Conservation (phyloP, 495 filamentous ascomycete genomes). For the Penicillium lividum region DNA sequence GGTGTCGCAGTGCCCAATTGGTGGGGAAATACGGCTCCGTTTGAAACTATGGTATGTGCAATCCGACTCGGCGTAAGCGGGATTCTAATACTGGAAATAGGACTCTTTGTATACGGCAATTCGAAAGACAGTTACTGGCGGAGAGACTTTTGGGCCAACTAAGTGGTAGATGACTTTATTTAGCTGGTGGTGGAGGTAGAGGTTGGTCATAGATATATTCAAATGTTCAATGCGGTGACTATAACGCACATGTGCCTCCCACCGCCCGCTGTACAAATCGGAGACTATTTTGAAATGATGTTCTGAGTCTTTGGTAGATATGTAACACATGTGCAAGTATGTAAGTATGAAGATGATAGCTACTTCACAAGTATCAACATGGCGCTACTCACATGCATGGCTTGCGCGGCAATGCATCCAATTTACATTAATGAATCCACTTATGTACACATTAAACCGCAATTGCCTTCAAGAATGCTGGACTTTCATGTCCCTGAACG, state of each 20-base stretch:
- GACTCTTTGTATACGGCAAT: slow-evolving; percentile 55
- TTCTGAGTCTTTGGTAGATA: too few relatives aligned
- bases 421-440: neutral
- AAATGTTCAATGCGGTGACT: too few relatives aligned
- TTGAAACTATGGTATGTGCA: slow-evolving; percentile 25
- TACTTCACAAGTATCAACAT: too few relatives aligned
- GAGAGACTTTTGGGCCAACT: slow-evolving; percentile 54
- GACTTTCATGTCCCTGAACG: slow-evolving; percentile 53
- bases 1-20: slow-evolving; percentile 50
- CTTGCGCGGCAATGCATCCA: neutral
- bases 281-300: too few relatives aligned
- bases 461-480: slow-evolving; percentile 45
- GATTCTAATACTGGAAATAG: slow-evolving; percentile 10
- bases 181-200: neutral
- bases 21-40: slow-evolving; percentile 56
- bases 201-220: too few relatives aligned
- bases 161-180: slow-evolving; percentile 26
- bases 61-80: neutral
- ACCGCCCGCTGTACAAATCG: too few relatives aligned
- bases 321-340: too few relatives aligned
- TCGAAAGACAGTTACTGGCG: slow-evolving; percentile 43
- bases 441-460: slow-evolving; percentile 18
- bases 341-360: too few relatives aligned
- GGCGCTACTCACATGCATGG: too few relatives aligned
- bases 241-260: too few relatives aligned